A percentile compares a stretch with the other conserved stretches of the same genome.
These are phyloP conservation scores for Arthroderma sp. DNA, from an alignment of 2,329 filamentous ascomycete genomes.

Conservation along the genomic window DNA sequence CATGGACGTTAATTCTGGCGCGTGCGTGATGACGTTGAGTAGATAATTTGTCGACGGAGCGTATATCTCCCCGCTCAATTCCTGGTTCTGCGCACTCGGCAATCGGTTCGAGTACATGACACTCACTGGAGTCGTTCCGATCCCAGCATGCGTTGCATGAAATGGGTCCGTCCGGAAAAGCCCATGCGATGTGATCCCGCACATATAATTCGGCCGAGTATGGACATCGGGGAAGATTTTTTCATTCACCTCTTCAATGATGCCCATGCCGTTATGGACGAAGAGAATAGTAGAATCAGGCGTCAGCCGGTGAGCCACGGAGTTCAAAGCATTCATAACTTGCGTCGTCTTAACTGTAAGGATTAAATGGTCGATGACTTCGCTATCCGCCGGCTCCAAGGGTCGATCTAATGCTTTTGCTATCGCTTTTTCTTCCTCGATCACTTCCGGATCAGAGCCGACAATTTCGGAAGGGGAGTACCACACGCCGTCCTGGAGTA, in stretches of 20 bases:
- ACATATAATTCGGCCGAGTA: constrained; percentile 59
- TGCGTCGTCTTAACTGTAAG: constrained; percentile 61
- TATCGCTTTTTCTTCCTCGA: neutral
- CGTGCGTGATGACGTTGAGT: constrained; percentile 48
- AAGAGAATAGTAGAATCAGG: constrained; percentile 59
- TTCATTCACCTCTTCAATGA: constrained; percentile 63
- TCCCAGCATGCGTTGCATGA: constrained; percentile 43
- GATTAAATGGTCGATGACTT: constrained; percentile 59
- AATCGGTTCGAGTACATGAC: constrained; percentile 23
- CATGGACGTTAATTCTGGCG: constrained; percentile 48
- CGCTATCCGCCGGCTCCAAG: constrained; percentile 20
- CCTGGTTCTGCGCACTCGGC: constrained; percentile 5
- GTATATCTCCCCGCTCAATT: constrained; percentile 12
- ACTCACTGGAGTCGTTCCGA: constrained; percentile 46
- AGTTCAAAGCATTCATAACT: constrained; percentile 52
- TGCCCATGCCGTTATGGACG: constrained; percentile 68
- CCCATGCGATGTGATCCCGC: constrained; percentile 53
- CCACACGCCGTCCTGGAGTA: constrained; percentile 23
- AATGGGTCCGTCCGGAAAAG: constrained; percentile 38
- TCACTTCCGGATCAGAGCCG: neutral
- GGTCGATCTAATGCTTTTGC: constrained; percentile 5
- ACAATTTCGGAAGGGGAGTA: constrained; percentile 16
- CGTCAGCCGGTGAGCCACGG: constrained; percentile 54
- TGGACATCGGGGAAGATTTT: constrained; percentile 54
- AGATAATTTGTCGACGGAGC: constrained; percentile 43